Evolutionary conservation across 2,329 filamentous ascomycete species (phyloP), one percentile per base, ranked within the genome.

Genomic region (Exophiala oligosperma): DNA sequence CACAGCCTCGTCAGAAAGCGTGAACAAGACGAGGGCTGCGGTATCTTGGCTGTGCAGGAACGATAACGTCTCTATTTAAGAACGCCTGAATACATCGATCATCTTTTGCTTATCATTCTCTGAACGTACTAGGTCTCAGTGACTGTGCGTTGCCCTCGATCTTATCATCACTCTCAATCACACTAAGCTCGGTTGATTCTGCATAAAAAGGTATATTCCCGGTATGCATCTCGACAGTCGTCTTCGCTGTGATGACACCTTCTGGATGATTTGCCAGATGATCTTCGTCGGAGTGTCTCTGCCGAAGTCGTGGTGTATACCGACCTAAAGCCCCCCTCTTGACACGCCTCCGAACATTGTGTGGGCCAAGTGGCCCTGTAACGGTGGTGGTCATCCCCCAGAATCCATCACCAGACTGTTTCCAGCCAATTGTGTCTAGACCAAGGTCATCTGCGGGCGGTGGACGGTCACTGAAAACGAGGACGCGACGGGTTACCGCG

Each of bases 401-500:
- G 37, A 60, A 64, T 44, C 37, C 51, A 11, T 60, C 54, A 4
- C 48, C 43, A 17, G 48, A 40, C 35, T 62, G 37, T 28, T 56
- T 59, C 60, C 60, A 62, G 26, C 62, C 60, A 43, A 63, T 59
- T 12, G 62, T 64, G 43, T 64, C 55, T 8, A 64, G 40, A 49
- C 62, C 62, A n/a, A 62, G n/a, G 49, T 61, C 57, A 49, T 62
- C 37, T n/a, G 49, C 43, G 7, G 57, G 52, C 5, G 62, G 62
- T 17, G 72, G 74, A 57, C 80, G 78, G 51, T 80, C 77, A 58
- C 79, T 77, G 64, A 80, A 73, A 38, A 85, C 76, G 61, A 85
- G 76, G 48, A 81, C 79, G 55, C 78, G 78, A 12, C 83, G 77
- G 0, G 83, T 85, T 4, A 83, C 70, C 0, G 81, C 81, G 72